phyloP scores from a whole-genome alignment of 1,284 basidiomycete genomes.

The Apiotrichum laibachii region DNA sequence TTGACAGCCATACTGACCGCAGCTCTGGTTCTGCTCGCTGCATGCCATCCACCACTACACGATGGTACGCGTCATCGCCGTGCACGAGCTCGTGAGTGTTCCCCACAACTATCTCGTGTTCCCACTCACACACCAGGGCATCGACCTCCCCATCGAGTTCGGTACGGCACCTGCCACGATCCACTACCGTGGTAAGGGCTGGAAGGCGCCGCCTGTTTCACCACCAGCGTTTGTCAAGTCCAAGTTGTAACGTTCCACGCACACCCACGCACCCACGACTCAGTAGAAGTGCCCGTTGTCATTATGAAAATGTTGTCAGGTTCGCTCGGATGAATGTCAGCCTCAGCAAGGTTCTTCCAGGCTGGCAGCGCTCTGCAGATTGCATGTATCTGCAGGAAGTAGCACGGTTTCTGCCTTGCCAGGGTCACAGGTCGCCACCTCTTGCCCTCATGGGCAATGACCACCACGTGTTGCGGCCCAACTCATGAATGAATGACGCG shows the following conservation, averaged over 20 bases:
- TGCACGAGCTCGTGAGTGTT: conserved; percentile 45
- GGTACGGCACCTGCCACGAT: conserved; percentile 48
- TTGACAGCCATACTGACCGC: not conserved
- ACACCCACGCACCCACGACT: no score
- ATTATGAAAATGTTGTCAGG: no score
- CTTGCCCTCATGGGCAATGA: no score
- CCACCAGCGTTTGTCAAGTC: conserved; percentile 8
- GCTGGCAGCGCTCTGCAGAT: no score
- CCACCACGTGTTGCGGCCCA: no score
- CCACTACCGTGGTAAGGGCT: conserved; percentile 31
- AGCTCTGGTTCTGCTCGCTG: conserved; percentile 49
- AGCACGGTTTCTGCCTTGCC: no score
- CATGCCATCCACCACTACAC: conserved; percentile 49
- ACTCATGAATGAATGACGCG: no score
- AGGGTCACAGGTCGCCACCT: no score
- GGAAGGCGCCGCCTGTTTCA: conserved; percentile 18
- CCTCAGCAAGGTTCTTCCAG: no score
- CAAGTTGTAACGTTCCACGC: conserved; percentile 14
- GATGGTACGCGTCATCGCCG: conserved; percentile 47
- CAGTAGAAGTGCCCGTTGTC: no score
- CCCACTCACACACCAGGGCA: conserved; percentile 21
- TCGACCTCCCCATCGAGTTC: conserved; percentile 44
- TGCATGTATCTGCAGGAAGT: no score
- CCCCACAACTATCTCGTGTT: not conserved
- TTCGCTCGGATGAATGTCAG: no score